phyloP scores from a whole-genome alignment of 108 stramenopile species.

The Cyclotella baltica region DNA sequence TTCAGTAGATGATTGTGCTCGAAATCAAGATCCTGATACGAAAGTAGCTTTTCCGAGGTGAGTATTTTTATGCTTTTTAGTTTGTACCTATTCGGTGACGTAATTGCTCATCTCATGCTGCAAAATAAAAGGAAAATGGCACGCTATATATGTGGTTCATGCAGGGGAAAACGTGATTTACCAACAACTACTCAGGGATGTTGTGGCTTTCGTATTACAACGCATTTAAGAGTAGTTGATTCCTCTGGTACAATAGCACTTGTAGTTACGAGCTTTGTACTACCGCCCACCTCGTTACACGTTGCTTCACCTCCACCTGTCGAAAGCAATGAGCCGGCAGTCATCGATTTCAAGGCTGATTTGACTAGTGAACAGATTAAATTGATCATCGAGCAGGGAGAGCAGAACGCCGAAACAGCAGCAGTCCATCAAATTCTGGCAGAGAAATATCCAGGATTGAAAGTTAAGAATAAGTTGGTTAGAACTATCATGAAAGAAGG shows the following conservation, averaged over 20 bases:
- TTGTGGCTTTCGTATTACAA: background rate
- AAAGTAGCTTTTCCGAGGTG: background rate
- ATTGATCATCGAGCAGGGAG: background rate
- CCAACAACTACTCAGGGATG: background rate
- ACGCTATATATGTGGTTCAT: background rate
- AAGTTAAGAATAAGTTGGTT: background rate
- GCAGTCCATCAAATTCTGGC: background rate
- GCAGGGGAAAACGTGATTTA: background rate
- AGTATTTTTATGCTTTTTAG: no score
- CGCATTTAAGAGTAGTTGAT: background rate
- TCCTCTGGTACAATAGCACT: background rate
- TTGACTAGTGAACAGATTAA: background rate
- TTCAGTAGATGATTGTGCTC: background rate
- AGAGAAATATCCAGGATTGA: background rate
- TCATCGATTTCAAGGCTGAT: background rate
- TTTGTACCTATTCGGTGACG: background rate
- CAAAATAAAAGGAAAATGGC: background rate
- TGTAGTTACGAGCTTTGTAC: background rate
- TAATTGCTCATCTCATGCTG: background rate
- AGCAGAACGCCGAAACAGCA: background rate
- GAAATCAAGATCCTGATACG: background rate
- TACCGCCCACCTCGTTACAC: background rate
- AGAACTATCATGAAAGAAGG: background rate
- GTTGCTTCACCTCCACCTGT: background rate
- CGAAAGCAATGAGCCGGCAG: no score